A percentile compares a stretch with the other conserved stretches of the same genome.
Conservation (phyloP, 768 basidiomycete species). For the Mycena chlorophos region DNA sequence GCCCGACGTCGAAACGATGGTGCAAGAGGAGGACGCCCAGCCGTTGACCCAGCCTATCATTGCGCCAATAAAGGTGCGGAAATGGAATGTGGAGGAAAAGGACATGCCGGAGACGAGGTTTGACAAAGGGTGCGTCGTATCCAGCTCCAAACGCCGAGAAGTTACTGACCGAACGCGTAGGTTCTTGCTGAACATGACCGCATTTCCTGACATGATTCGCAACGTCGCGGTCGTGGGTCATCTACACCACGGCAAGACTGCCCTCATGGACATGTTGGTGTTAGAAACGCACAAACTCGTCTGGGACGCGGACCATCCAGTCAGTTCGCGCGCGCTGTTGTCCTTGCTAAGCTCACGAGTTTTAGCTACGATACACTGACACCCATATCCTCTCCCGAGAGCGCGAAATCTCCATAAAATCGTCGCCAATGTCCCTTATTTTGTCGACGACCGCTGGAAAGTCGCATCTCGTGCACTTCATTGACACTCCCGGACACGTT, state of each 20-base stretch:
- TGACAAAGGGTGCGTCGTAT: slow-evolving; percentile 79
- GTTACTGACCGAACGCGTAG: slow-evolving; percentile 41
- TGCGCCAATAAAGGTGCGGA: slow-evolving; percentile 91
- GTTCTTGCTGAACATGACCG: slow-evolving; percentile 88
- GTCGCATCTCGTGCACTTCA: slow-evolving; percentile 88
- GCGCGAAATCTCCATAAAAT: slow-evolving; percentile 93
- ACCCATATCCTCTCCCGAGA: slow-evolving; percentile 87
- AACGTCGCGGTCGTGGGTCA: slow-evolving; percentile 97
- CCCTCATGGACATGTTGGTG: slow-evolving; percentile 94
- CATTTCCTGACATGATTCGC: slow-evolving; percentile 90
- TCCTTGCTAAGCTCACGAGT: slow-evolving; percentile 13
- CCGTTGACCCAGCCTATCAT: slow-evolving; percentile 93
- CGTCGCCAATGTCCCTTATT: slow-evolving; percentile 93
- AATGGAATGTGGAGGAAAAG: slow-evolving; percentile 94
- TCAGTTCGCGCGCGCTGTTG: slow-evolving; percentile 37
- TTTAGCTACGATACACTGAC: slow-evolving; percentile 91
- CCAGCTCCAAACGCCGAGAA: slow-evolving; percentile 1
- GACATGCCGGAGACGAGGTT: slow-evolving; percentile 96
- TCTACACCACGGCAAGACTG: slow-evolving; percentile 97
- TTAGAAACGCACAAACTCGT: slow-evolving; percentile 94
- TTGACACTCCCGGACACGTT: slow-evolving; percentile 97
- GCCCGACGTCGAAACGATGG: slow-evolving; percentile 89
- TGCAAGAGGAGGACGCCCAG: slow-evolving; percentile 98
- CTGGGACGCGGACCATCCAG: slow-evolving; percentile 90
- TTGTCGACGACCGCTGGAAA: slow-evolving; percentile 84